phyloP scores from a whole-genome alignment of 1,139 yeast species.

The Saccharomyces pastorianus region DNA sequence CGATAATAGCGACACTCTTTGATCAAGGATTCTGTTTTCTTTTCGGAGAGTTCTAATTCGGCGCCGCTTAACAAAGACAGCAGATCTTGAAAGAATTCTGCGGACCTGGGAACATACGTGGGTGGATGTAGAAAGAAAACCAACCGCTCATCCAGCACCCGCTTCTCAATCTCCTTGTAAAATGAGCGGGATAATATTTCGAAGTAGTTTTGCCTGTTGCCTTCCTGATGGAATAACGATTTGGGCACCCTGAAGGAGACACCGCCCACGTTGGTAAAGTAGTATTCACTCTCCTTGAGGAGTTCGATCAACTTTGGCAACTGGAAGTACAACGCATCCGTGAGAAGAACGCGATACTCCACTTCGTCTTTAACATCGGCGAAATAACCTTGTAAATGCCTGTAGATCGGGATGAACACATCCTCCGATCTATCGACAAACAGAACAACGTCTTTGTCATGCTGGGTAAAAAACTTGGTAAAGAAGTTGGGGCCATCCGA shows the following conservation, averaged over 20 bases:
- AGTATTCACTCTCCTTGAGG: constrained; percentile 42
- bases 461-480: constrained; percentile 23
- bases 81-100: constrained; percentile 50
- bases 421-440: constrained; percentile 68
- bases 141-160: constrained; percentile 37
- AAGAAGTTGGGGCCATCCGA: constrained; percentile 52
- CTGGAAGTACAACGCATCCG: constrained; percentile 64
- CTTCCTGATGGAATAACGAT: constrained; percentile 43
- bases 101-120: constrained; percentile 43
- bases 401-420: constrained; percentile 54
- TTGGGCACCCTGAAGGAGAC: constrained; percentile 50
- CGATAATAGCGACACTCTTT: constrained; percentile 70
- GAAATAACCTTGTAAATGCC: constrained; percentile 70
- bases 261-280: constrained; percentile 55
- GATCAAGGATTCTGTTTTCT: constrained; percentile 43
- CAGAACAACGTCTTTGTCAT: constrained; percentile 29
- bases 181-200: constrained; percentile 47
- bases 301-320: constrained; percentile 45
- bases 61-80: constrained; percentile 51
- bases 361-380: constrained; percentile 49
- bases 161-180: constrained; percentile 38
- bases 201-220: constrained; percentile 70
- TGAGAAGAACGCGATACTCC: constrained; percentile 50
- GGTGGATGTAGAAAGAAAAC: constrained; percentile 58
- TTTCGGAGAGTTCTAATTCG: constrained; percentile 43